A percentile compares a stretch with the other conserved stretches of the same genome.
These are phyloP conservation scores for Lasiodiplodia hormozganensis DNA, from an alignment of 2,329 filamentous ascomycete species.

Conservation along the genomic window DNA sequence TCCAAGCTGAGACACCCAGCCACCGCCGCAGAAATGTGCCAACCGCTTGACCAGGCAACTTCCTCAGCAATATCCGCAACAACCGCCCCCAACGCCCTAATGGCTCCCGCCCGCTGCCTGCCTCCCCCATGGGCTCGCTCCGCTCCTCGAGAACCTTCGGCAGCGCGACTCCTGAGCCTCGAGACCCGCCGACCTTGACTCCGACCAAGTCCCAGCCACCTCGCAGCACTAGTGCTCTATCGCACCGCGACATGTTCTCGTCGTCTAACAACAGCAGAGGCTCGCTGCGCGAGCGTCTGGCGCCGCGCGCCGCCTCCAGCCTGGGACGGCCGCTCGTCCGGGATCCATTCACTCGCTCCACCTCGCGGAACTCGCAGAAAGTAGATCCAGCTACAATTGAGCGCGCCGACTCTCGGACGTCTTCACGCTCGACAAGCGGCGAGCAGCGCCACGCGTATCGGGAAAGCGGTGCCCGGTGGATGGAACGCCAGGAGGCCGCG, in stretches of 20 bases:
- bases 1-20: not conserved
- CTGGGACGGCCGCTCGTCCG: conserved; percentile 42
- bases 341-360: conserved; percentile 40
- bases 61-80: conserved; percentile 73
- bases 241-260: conserved; percentile 37
- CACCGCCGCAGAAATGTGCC: not conserved
- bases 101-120: conserved; percentile 71
- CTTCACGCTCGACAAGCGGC: conserved; percentile 57
- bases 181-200: conserved; percentile 36
- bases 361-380: conserved; percentile 49
- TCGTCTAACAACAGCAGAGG: conserved; percentile 41
- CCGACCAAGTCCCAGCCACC: conserved; percentile 30
- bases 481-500: conserved; percentile 79
- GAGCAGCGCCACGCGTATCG: conserved; percentile 68
- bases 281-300: conserved; percentile 43
- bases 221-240: conserved; percentile 21
- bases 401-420: conserved; percentile 55
- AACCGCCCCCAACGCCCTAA: conserved; percentile 72
- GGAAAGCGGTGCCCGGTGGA: conserved; percentile 76
- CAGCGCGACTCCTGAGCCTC: conserved; percentile 32
- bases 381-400: conserved; percentile 45
- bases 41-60: conserved; percentile 62
- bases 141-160: conserved; percentile 33
- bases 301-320: conserved; percentile 15
- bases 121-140: conserved; percentile 50